Conservation (phyloP, 305 asterid species). For the Caryopteris hybrid region DNA sequence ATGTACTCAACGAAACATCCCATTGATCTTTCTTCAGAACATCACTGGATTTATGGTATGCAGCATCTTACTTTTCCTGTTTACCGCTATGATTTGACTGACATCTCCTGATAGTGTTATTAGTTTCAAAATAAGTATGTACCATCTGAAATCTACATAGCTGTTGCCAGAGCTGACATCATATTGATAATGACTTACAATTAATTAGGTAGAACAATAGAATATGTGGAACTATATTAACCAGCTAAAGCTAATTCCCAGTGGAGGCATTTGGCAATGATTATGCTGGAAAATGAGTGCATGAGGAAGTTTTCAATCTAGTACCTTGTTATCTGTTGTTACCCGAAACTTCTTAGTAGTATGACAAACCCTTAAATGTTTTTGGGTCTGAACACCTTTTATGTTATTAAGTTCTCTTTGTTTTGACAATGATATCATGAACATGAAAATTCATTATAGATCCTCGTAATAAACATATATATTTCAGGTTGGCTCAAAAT, state of each 20-base stretch:
- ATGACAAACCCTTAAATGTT: background rate
- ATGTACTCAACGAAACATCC: conserved; percentile 85
- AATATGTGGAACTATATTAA: background rate
- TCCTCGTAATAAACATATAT: conserved; percentile 12
- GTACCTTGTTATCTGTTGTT: background rate
- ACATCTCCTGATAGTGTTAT: background rate
- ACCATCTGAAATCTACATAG: background rate
- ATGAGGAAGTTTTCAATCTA: background rate
- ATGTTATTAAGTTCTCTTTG: background rate
- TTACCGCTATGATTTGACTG: background rate
- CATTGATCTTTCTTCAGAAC: conserved; percentile 90
- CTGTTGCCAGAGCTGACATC: conserved; percentile 4
- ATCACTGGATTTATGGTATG: conserved; percentile 94
- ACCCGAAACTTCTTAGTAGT: background rate
- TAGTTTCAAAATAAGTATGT: conserved; percentile 9
- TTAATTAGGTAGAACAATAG: background rate
- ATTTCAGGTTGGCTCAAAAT: conserved; percentile 91
- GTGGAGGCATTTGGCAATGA: too few relatives aligned
- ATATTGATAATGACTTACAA: background rate
- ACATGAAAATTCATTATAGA: background rate
- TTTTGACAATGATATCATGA: conserved; percentile 5
- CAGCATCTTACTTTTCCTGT: background rate
- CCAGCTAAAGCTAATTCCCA: background rate
- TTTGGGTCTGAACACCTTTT: background rate
- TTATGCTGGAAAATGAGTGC: background rate